Base-by-base conservation (phyloP, 805 yeast genomes). In the Debaryomyces hansenii region DNA sequence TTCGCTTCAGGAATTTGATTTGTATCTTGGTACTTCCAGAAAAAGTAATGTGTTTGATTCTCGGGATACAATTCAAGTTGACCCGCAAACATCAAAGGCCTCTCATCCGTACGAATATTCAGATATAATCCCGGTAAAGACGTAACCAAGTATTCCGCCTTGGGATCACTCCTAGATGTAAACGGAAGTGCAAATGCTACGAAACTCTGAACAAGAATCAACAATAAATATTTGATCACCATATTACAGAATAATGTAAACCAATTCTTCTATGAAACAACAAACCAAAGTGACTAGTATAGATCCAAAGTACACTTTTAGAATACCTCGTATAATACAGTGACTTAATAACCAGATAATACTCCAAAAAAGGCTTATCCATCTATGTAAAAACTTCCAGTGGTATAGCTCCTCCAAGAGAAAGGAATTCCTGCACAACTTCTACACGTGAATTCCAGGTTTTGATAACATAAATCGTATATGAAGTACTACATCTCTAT, bases 11-110 rank as follows among this genome's bases (percentile, higher is more conserved):
- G 63, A 9, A 56, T 45, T 42, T 64, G 62, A 31, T 62, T 45
- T 9, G 48, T 45, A 50, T 72, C 76, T n/a, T 47, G 68, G 45
- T 83, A 84, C 57, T 79, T 81, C 96, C 96, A 88, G 61, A 88
- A 90, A 59, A 86, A 90, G 57, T 87, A 76, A 55, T 79, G 75
- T 27, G 85, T 82, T 34, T 77, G 67, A 50, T 75, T 74, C 34
- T 75, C 79, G 2, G 76, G 68, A 48, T 75, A 75, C 15, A 85
- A 65, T 47, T 82, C 82, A 9, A 89, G 57, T 51, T 84, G 85
- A 2, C 95, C 89, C 3, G 89, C 80, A 61, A 74, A 75, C 86
- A 83, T 83, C 39, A 71, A 60, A 9, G 81, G 83, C 5, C 67
- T 57, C n/a, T 64, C 67, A 11, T 56, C 57, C n/a, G 51, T 44